Evolutionary conservation across 306 rosid genomes (phyloP), one percentile per base, ranked within the genome.

Genomic region (Gleditsia sinensis): DNA sequence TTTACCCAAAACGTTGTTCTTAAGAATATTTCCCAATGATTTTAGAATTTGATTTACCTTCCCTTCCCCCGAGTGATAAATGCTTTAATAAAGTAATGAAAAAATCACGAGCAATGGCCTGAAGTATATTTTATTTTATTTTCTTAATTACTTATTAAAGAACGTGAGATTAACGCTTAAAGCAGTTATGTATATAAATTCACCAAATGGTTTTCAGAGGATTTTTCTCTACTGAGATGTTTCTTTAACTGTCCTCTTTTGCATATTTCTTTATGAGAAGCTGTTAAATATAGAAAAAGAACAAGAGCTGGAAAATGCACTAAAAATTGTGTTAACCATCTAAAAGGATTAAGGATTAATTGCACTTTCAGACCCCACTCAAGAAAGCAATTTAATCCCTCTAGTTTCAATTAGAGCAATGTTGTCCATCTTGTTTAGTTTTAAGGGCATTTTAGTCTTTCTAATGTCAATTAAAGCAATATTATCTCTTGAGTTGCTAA

Each of bases 41-140:
- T 76, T 67, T 66, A 66, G 37, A 48, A 76, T 66, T 39, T 45
- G 46, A 66, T 67, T 24, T 23, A 57, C 40, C 2, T 30, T 34
- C 69, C 49, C 69, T 9, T 32, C 43, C 45, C 6, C 25, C 25
- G 12, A 14, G 50, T 60, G n/a, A 46, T 33, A 60, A 46, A 73
- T 59, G 56, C 39, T 25, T 24, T 24, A 48, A 6, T 65, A 14
- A 43, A 27, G 17, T 23, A 39, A 43, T 23, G 37, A 1, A 4
- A 14, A 28, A 60, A 73, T 71, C 37, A n/a, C 42, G 42, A 72
- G 34, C 32, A 28, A 43, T 25, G 40, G 3, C 28, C 21, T 10
- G 58, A 58, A 72, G 36, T 20, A 2, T 20, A 36, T 23, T 54
- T 1, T 10, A 10, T 28, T 72, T 45, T 27, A 23, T 56, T n/a